phyloP scores from a whole-genome alignment of 2,329 filamentous ascomycete species.

The Colletotrichum sp. region DNA sequence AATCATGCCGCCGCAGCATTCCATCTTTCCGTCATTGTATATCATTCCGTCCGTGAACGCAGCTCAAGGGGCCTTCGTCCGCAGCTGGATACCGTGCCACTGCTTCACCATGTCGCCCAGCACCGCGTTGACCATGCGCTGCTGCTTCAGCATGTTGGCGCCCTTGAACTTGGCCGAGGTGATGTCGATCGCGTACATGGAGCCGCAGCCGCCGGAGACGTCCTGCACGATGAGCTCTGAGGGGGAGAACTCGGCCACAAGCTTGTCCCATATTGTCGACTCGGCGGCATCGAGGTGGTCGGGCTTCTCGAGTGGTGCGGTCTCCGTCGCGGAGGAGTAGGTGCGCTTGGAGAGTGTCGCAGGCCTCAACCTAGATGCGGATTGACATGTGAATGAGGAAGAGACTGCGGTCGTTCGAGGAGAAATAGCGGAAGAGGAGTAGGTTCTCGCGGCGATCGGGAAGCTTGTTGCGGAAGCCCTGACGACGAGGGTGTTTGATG shows the following conservation, averaged over 20 bases:
- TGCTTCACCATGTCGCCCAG: conserved; percentile 77
- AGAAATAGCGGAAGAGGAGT: not conserved
- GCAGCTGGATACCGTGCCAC: conserved; percentile 85
- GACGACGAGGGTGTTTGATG: not conserved
- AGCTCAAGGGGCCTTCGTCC: conserved; percentile 62
- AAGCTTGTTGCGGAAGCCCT: conserved; percentile 34
- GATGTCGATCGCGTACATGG: conserved; percentile 87
- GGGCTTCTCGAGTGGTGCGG: conserved; percentile 43
- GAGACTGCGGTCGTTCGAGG: not conserved
- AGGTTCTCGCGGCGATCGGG: conserved; percentile 46
- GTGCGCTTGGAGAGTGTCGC: not conserved
- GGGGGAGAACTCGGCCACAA: conserved; percentile 54
- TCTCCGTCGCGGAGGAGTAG: conserved; percentile 5
- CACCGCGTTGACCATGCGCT: conserved; percentile 78
- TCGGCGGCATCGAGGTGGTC: conserved; percentile 61
- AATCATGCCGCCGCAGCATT: not conserved
- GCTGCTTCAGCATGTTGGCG: conserved; percentile 77
- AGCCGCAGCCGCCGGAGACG: conserved; percentile 83
- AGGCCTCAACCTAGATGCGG: not conserved
- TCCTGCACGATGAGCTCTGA: conserved; percentile 72
- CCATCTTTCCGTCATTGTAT: not conserved
- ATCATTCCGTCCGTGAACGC: not conserved
- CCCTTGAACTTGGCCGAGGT: conserved; percentile 75
- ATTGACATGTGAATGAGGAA: not conserved
- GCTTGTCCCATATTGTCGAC: conserved; percentile 60